Evolutionary conservation across 352 stramenopile genomes (phyloP).

Genomic region (Pythium oligandrum): DNA sequence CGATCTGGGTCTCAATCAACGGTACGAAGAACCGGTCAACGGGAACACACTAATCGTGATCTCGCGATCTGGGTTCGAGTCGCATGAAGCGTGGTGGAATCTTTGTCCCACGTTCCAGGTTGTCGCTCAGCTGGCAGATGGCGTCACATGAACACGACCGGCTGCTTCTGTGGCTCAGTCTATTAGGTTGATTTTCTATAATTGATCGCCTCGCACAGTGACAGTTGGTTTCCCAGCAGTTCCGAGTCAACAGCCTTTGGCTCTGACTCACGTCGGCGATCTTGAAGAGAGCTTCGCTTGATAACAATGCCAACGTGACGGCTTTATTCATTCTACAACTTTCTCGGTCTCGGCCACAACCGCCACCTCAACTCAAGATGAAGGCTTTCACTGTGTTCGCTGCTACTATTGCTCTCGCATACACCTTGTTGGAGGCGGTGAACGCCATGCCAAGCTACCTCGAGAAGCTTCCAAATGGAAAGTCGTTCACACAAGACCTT

Average conservation of each 20-base stretch:
- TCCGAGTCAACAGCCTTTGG: neutral
- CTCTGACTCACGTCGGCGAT: neutral
- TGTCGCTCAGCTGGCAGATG: no score
- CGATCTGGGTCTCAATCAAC: no score
- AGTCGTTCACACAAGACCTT: neutral
- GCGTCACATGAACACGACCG: no score
- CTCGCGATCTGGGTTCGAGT: no score
- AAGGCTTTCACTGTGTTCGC: neutral
- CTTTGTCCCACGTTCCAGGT: no score
- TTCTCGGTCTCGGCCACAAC: neutral
- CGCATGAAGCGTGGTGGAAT: no score
- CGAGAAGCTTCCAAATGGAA: neutral
- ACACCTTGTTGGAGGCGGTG: neutral
- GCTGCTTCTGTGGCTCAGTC: no score
- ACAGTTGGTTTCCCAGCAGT: neutral
- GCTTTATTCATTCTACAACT: neutral
- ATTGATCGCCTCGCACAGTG: neutral
- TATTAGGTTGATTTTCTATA: no score
- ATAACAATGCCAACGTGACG: no score
- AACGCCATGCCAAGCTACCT: neutral
- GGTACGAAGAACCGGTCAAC: no score
- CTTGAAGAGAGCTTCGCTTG: no score
- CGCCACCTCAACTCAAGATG: neutral
- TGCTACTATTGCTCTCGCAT: neutral
- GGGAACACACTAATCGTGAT: no score